Conservation (phyloP, 2,329 filamentous ascomycete genomes). For the Penicillium sp. region DNA sequence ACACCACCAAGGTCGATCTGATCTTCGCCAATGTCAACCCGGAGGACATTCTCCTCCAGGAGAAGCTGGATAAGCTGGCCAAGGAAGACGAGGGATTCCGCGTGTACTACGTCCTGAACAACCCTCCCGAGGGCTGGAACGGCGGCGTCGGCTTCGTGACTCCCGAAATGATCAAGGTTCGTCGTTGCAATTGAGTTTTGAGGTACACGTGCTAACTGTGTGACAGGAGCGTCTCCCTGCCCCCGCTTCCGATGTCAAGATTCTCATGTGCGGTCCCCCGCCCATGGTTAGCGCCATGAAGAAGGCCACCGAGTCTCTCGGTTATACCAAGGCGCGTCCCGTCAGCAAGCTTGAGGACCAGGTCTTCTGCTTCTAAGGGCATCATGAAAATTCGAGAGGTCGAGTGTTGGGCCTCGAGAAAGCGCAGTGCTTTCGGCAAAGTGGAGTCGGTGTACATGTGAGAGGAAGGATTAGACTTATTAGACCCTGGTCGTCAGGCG, state of each 20-base stretch:
- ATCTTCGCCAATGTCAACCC: conserved; percentile 96
- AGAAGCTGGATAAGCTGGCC: conserved; percentile 80
- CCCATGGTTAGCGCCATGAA: conserved; percentile 97
- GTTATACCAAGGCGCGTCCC: conserved; percentile 86
- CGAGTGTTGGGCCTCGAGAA: not conserved
- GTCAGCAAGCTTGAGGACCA: conserved; percentile 98
- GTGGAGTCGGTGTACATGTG: not conserved
- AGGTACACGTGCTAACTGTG: conserved; percentile 22
- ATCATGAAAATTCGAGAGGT: not conserved
- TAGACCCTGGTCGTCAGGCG: not conserved
- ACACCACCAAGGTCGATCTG: conserved; percentile 85
- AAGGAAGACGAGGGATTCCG: conserved; percentile 77
- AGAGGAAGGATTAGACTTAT: not conserved
- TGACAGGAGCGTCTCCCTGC: conserved; percentile 62
- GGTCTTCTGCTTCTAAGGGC: conserved; percentile 84
- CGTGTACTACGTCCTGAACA: conserved; percentile 94
- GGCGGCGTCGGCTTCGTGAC: conserved; percentile 95
- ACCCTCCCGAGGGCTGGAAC: conserved; percentile 85
- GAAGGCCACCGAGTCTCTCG: conserved; percentile 86
- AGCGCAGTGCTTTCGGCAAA: not conserved
- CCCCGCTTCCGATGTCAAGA: conserved; percentile 82
- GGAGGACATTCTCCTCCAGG: conserved; percentile 88
- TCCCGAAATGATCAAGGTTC: conserved; percentile 86
- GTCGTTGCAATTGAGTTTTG: conserved; percentile 20
- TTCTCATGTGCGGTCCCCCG: conserved; percentile 90